These are phyloP conservation scores for Candida maesae DNA, from an alignment of 805 yeast genomes.

Conservation along the genomic window DNA sequence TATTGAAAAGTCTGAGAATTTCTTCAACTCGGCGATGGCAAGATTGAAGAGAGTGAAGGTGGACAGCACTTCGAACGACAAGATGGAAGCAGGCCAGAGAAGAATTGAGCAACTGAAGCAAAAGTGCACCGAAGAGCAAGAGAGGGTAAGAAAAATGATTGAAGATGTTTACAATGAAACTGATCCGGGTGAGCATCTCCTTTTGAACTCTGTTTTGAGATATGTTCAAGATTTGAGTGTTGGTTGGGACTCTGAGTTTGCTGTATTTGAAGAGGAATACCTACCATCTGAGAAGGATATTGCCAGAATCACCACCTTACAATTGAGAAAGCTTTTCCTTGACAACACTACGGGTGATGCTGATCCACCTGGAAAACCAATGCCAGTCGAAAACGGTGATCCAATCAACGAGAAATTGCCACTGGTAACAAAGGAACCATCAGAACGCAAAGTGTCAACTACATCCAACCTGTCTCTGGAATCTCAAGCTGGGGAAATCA, in stretches of 20 bases:
- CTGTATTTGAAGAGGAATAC: conserved; percentile 70
- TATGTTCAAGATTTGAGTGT: conserved; percentile 78
- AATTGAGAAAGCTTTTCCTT: conserved; percentile 68
- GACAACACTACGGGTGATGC: too few relatives aligned
- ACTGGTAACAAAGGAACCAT: conserved; percentile 4
- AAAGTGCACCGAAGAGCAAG: conserved; percentile 49
- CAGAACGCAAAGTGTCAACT: conserved; percentile 4
- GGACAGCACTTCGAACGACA: conserved; percentile 68
- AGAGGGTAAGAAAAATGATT: conserved; percentile 40
- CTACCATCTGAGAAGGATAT: conserved; percentile 93
- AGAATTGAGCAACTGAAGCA: conserved; percentile 55
- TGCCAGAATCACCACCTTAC: conserved; percentile 84
- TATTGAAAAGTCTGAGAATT: conserved; percentile 46
- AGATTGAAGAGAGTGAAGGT: conserved; percentile 72
- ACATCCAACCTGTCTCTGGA: conserved; percentile 5
- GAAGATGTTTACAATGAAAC: conserved; percentile 51
- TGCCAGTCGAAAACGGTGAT: too few relatives aligned
- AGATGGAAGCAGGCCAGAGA: conserved; percentile 62
- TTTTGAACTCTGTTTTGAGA: conserved; percentile 65
- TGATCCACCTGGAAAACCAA: too few relatives aligned
- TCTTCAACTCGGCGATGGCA: conserved; percentile 69
- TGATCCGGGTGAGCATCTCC: conserved; percentile 60
- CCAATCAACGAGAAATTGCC: conserved; percentile 16
- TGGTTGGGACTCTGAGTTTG: conserved; percentile 81
- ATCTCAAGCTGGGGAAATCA: neutral